A percentile compares a stretch with the other conserved stretches of the same genome.
These are phyloP conservation scores for Halteria grandinella DNA, from an alignment of 73 alveolate species.

Conservation along the genomic window DNA sequence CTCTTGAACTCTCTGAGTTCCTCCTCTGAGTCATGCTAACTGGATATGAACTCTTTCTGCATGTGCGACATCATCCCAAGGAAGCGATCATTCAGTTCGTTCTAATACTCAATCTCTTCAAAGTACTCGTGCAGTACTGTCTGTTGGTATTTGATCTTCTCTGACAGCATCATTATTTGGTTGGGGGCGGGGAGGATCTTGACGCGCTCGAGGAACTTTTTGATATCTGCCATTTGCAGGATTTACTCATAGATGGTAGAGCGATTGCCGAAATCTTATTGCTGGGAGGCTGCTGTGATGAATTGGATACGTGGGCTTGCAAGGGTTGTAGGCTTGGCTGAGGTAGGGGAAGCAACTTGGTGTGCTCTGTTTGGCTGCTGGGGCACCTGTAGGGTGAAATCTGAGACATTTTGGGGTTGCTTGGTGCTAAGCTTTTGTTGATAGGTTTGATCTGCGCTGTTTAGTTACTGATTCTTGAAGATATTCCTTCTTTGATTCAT, in stretches of 20 bases:
- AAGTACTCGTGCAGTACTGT: neutral
- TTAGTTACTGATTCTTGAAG: no score
- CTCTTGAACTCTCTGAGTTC: neutral
- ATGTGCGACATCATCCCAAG: neutral
- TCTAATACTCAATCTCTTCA: slow-evolving; percentile 11
- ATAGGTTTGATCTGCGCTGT: no score
- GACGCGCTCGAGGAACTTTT: neutral
- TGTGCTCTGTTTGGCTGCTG: no score
- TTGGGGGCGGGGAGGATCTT: neutral
- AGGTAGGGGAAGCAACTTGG: no score
- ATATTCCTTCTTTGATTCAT: no score
- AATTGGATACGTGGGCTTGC: no score
- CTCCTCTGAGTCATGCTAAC: slow-evolving; percentile 13
- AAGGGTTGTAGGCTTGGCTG: no score
- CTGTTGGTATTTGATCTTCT: slow-evolving; percentile 6
- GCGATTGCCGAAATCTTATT: no score
- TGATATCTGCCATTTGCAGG: slow-evolving; percentile 10
- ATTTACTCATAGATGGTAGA: slow-evolving; percentile 12
- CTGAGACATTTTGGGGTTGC: no score
- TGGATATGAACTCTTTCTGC: slow-evolving; percentile 14
- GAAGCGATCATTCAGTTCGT: neutral
- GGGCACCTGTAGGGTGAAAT: no score
- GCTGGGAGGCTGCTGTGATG: no score
- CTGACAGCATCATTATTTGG: slow-evolving; percentile 1
- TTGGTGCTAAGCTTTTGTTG: no score